phyloP scores from a whole-genome alignment of 1,284 basidiomycete species.

The Apiotrichum mycotoxinovorans region DNA sequence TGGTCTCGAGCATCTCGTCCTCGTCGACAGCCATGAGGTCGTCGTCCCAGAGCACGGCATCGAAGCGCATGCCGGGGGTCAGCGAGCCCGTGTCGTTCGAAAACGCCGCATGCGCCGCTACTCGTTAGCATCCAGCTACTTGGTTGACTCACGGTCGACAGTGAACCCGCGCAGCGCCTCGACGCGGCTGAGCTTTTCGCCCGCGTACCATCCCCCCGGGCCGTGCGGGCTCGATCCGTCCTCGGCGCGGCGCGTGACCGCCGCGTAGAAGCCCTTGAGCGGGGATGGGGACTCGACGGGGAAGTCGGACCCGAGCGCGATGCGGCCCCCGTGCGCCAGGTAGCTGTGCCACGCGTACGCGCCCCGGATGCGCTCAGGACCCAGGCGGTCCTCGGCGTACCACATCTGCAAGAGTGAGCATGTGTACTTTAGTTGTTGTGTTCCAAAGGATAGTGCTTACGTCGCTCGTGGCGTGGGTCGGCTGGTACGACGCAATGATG shows the following conservation, averaged over 20 bases:
- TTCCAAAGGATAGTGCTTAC: too few species aligned
- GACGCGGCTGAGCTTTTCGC: slow-evolving; percentile 66
- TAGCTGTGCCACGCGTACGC: slow-evolving; percentile 85
- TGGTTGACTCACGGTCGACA: slow-evolving; percentile 55
- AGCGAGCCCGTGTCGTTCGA: slow-evolving; percentile 63
- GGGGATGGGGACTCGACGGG: slow-evolving; percentile 65
- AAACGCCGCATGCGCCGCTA: slow-evolving; percentile 77
- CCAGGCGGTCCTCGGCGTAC: slow-evolving; percentile 77
- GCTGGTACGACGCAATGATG: slow-evolving; percentile 87
- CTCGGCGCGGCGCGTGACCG: slow-evolving; percentile 66
- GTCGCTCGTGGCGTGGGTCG: slow-evolving; percentile 67
- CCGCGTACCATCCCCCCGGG: slow-evolving; percentile 68
- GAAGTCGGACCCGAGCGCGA: slow-evolving; percentile 85
- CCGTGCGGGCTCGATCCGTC: slow-evolving; percentile 79
- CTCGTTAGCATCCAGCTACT: neutral
- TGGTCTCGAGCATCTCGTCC: slow-evolving; percentile 65
- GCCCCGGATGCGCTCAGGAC: slow-evolving; percentile 70
- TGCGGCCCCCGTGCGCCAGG: slow-evolving; percentile 56
- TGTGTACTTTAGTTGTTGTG: too few species aligned
- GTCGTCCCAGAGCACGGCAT: slow-evolving; percentile 74
- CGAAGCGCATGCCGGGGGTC: slow-evolving; percentile 70
- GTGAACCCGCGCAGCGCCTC: slow-evolving; percentile 73
- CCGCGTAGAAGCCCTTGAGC: slow-evolving; percentile 73
- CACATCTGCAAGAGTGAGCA: slow-evolving; percentile 60
- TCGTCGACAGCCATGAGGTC: slow-evolving; percentile 68